A percentile compares a stretch with the other conserved stretches of the same genome.
Conservation (phyloP, 1,284 basidiomycete genomes). For the Golubevia sp. region DNA sequence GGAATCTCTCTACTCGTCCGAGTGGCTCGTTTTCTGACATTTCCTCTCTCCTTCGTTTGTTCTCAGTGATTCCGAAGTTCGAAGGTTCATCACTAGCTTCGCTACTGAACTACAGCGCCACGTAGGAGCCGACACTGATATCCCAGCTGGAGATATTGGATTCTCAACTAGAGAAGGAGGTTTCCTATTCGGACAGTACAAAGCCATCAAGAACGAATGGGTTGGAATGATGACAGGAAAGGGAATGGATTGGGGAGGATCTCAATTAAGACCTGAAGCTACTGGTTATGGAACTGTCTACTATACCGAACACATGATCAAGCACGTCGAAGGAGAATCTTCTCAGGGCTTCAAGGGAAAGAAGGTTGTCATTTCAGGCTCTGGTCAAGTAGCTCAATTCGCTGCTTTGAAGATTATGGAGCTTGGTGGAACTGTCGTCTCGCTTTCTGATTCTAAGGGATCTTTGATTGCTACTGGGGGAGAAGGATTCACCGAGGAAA, state of each 20-base stretch:
- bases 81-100: slow-evolving; percentile 66
- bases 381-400: slow-evolving; percentile 76
- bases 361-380: slow-evolving; percentile 72
- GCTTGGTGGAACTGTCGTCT: slow-evolving; percentile 75
- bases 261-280: slow-evolving; percentile 45
- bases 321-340: slow-evolving; percentile 54
- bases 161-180: slow-evolving; percentile 74
- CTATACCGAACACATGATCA: slow-evolving; percentile 73
- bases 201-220: slow-evolving; percentile 76
- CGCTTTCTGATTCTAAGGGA: slow-evolving; percentile 80
- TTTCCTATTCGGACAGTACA: slow-evolving; percentile 74
- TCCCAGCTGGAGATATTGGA: slow-evolving; percentile 78
- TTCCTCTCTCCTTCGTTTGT: slow-evolving; percentile 58
- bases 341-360: slow-evolving; percentile 65
- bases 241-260: slow-evolving; percentile 71
- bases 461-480: slow-evolving; percentile 68
- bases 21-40: background rate
- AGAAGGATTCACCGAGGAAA: slow-evolving; percentile 64
- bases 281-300: slow-evolving; percentile 76
- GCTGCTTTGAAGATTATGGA: slow-evolving; percentile 80
- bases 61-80: slow-evolving; percentile 76
- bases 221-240: slow-evolving; percentile 79
- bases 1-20: background rate
- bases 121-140: slow-evolving; percentile 71
- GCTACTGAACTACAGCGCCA: slow-evolving; percentile 38